These are phyloP conservation scores for Bipolaris cookei DNA, from an alignment of 2,329 filamentous ascomycete species.

Conservation along the genomic window DNA sequence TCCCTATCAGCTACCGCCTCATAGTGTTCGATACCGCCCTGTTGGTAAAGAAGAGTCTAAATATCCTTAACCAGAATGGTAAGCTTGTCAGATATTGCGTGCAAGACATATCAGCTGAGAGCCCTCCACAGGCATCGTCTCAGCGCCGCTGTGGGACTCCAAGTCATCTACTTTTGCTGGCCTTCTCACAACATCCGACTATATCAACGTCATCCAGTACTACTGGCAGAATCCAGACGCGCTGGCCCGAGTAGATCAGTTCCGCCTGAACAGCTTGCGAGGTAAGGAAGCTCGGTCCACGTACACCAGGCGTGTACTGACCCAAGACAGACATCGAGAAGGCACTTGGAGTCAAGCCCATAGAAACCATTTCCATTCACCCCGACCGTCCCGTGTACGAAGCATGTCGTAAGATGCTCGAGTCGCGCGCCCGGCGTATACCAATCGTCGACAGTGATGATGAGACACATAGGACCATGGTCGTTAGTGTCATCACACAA, in stretches of 20 bases:
- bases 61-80: constrained; percentile 96
- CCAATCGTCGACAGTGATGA: constrained; percentile 93
- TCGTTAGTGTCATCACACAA: constrained; percentile 96
- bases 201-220: constrained; percentile 98
- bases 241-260: constrained; percentile 88
- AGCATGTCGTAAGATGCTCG: constrained; percentile 91
- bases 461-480: constrained; percentile 88
- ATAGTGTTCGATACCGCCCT: constrained; percentile 95
- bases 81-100: constrained; percentile 22
- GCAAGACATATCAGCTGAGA: constrained; percentile 19
- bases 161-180: constrained; percentile 91
- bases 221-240: constrained; percentile 97
- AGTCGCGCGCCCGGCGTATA: constrained; percentile 90
- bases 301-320: constrained; percentile 16
- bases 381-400: constrained; percentile 91
- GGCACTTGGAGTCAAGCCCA: constrained; percentile 85
- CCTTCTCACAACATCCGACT: constrained; percentile 92
- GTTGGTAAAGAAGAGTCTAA: constrained; percentile 95
- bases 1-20: constrained; percentile 92
- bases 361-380: constrained; percentile 96
- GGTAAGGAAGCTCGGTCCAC: constrained; percentile 61
- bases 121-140: constrained; percentile 79
- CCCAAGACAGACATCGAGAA: constrained; percentile 80
- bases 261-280: constrained; percentile 87
- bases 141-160: constrained; percentile 95